These are phyloP conservation scores for Ogataea methanolica DNA, from an alignment of 805 yeast genomes.

Conservation along the genomic window DNA sequence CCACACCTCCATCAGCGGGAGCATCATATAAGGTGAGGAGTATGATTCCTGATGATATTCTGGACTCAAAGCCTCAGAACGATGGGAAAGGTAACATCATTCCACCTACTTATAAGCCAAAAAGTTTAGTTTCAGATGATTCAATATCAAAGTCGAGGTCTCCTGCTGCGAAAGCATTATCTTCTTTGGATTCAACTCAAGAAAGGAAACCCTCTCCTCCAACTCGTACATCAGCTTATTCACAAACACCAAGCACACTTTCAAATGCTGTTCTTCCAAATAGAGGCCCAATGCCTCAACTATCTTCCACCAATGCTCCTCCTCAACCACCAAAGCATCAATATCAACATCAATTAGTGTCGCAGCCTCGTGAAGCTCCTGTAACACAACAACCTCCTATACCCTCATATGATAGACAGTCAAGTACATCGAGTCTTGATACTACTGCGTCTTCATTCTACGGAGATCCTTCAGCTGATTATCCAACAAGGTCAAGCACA, in stretches of 20 bases:
- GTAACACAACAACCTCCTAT: not conserved
- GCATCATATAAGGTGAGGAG: constrained; percentile 9
- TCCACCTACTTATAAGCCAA: not conserved
- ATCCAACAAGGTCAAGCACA: not conserved
- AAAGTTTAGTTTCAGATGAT: not conserved
- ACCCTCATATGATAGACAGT: not conserved
- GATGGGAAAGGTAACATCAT: not conserved
- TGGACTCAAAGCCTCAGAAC: not conserved
- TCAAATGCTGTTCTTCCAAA: not conserved
- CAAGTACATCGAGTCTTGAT: not conserved
- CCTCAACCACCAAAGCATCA: not conserved
- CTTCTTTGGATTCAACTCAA: not conserved
- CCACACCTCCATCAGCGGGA: not conserved
- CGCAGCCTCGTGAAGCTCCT: not conserved
- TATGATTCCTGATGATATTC: constrained; percentile 13
- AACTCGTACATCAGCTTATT: not conserved
- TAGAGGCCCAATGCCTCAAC: not conserved
- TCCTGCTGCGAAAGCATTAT: not conserved
- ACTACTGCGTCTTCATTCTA: not conserved
- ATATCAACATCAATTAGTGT: not conserved
- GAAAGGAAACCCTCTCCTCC: not conserved
- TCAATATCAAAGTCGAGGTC: not conserved
- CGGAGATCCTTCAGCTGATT: not conserved
- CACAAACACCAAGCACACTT: too few species aligned
- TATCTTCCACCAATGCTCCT: not conserved